Percentiles rank a stretch among this genome's conserved stretches.
Evolutionary conservation across 2,329 filamentous ascomycete species (phyloP).

Genomic region (Penicillium paneum): DNA sequence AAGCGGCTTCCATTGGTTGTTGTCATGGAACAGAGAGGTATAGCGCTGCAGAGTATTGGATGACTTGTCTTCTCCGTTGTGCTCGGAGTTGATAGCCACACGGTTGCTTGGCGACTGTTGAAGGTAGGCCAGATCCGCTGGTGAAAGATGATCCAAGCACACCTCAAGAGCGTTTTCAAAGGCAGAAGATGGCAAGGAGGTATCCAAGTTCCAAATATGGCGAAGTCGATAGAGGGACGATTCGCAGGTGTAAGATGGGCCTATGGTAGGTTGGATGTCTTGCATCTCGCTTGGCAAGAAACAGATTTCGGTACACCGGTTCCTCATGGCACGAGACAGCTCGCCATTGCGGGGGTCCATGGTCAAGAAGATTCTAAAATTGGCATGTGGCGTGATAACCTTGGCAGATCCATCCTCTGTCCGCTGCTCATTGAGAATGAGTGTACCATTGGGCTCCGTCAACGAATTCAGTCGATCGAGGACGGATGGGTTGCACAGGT

Average conservation of each 20-base stretch:
- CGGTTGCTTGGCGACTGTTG: constrained; percentile 28
- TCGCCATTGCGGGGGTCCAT: constrained; percentile 91
- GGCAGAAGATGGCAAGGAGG: constrained; percentile 7
- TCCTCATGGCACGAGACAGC: constrained; percentile 92
- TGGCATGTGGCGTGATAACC: constrained; percentile 73
- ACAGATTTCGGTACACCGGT: constrained; percentile 87
- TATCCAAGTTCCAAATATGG: constrained; percentile 29
- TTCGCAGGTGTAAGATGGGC: constrained; percentile 39
- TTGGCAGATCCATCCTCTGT: constrained; percentile 76
- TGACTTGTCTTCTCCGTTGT: constrained; percentile 10
- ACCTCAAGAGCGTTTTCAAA: constrained; percentile 27
- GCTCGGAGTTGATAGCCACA: constrained; percentile 15
- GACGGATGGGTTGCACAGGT: constrained; percentile 91
- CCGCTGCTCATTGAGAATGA: constrained; percentile 92
- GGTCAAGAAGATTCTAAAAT: constrained; percentile 90
- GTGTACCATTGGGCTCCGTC: constrained; percentile 80
- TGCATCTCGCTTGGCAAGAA: constrained; percentile 51
- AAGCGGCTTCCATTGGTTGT: constrained; percentile 29
- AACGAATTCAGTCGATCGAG: constrained; percentile 92
- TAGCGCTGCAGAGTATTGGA: constrained; percentile 31
- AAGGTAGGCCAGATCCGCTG: constrained; percentile 33
- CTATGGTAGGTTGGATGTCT: constrained; percentile 11
- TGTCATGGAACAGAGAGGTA: constrained; percentile 31
- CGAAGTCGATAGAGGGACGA: constrained; percentile 42
- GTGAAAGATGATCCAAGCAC: constrained; percentile 39